Conservation (phyloP, 2,329 filamentous ascomycete genomes). For the Cordyceps fumosorosea region DNA sequence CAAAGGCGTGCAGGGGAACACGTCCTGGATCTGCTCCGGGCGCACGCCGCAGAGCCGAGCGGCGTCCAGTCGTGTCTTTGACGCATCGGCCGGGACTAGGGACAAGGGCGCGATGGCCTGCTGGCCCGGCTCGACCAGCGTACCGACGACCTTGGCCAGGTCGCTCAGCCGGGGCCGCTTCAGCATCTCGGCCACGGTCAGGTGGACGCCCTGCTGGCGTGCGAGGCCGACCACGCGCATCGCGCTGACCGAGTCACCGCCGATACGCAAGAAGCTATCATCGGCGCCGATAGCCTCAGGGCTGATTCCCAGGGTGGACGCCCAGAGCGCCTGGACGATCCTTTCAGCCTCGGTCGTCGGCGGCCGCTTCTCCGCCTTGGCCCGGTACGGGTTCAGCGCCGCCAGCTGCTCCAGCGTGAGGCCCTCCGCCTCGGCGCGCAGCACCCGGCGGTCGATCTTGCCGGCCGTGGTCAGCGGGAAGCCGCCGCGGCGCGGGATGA, state of each 20-base stretch:
- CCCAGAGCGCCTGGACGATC: slow-evolving; percentile 1
- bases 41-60: slow-evolving; percentile 14
- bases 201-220: slow-evolving; percentile 29
- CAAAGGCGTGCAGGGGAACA: slow-evolving; percentile 19
- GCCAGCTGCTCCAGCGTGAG: neutral
- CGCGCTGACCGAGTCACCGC: slow-evolving; percentile 38
- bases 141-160: slow-evolving; percentile 31
- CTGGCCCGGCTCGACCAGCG: neutral
- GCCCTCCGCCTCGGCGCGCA: neutral
- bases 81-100: neutral
- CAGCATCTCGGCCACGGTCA: slow-evolving; percentile 41
- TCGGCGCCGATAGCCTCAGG: slow-evolving; percentile 14
- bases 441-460: neutral
- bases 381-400: neutral
- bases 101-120: neutral
- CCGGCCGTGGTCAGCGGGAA: slow-evolving; percentile 3
- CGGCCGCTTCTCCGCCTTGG: neutral
- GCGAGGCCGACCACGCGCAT: slow-evolving; percentile 42
- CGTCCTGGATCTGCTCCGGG: slow-evolving; percentile 14
- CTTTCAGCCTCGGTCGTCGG: neutral
- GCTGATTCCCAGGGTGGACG: neutral
- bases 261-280: slow-evolving; percentile 5
- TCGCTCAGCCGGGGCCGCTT: slow-evolving; percentile 35
- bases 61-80: neutral
- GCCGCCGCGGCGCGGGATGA: neutral